Percentiles rank a stretch among this genome's conserved stretches.
These are phyloP conservation scores for Syncephalastrum racemosum DNA, from an alignment of 371 early-diverging fungal genomes.

Conservation along the genomic window DNA sequence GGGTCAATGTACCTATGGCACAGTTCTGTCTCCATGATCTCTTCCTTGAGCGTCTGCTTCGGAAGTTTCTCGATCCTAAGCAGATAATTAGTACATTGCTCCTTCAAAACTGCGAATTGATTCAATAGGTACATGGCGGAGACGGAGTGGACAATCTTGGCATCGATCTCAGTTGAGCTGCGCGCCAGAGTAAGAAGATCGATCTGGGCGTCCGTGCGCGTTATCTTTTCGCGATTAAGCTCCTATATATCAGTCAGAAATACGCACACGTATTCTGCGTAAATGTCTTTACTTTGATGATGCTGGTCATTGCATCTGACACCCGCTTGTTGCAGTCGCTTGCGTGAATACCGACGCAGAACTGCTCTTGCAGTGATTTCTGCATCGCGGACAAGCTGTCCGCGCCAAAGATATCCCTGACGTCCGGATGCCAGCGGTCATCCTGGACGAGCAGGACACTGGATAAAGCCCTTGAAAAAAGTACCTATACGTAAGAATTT, in stretches of 20 bases:
- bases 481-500: neutral
- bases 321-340: neutral
- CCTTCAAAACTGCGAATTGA: neutral
- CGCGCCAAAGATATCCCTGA: neutral
- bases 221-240: too few relatives aligned
- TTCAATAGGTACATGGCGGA: neutral
- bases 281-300: neutral
- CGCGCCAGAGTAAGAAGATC: too few relatives aligned
- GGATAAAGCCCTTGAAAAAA: neutral
- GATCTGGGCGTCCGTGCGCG: too few relatives aligned
- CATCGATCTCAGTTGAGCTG: neutral
- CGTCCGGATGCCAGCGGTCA: neutral
- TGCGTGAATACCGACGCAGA: neutral
- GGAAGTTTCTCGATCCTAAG: neutral
- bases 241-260: too few relatives aligned
- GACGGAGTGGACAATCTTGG: neutral
- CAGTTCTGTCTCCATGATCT: constrained; percentile 1
- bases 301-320: neutral
- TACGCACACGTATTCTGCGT: neutral
- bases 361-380: neutral
- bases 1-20: constrained; percentile 4
- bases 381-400: neutral
- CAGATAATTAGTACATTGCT: neutral
- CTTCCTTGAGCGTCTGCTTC: neutral
- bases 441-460: neutral